Conservation (phyloP, 805 yeast genomes). For the Lipomyces spencermartinsiae region DNA sequence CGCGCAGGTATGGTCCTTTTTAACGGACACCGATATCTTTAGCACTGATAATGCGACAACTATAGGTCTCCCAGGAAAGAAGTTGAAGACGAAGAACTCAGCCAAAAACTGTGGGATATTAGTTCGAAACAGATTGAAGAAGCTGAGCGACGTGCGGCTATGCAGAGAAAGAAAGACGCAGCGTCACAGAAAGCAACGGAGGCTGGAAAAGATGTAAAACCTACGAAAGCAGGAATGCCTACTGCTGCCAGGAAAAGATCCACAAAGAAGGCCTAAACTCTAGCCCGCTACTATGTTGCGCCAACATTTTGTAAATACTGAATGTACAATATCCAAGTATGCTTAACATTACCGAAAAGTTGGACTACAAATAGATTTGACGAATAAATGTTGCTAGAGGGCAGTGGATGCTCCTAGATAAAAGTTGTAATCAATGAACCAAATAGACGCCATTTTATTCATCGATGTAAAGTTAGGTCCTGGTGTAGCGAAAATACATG, state of each 20-base stretch:
- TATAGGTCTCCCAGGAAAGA: conserved; percentile 63
- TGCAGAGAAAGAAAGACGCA: conserved; percentile 46
- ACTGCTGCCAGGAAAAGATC: background rate
- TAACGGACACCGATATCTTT: background rate
- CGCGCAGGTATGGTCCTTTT: conserved; percentile 15
- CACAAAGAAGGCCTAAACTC: background rate
- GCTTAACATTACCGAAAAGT: background rate
- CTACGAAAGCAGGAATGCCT: background rate
- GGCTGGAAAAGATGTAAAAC: background rate
- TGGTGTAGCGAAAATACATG: background rate
- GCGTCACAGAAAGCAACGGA: background rate
- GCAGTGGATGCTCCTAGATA: background rate
- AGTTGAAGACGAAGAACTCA: conserved; percentile 65
- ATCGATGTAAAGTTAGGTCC: background rate
- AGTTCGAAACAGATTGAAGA: conserved; percentile 64
- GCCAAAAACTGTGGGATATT: conserved; percentile 62
- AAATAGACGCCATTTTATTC: conserved; percentile 1
- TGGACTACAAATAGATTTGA: background rate
- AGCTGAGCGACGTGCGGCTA: conserved; percentile 62
- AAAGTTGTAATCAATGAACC: background rate
- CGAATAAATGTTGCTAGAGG: background rate
- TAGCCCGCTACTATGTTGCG: background rate
- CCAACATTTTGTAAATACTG: background rate
- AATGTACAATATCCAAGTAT: background rate
- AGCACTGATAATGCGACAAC: background rate